Evolutionary conservation across 2,329 filamentous ascomycete species (phyloP).

Genomic region (Leptographium wingfieldii): DNA sequence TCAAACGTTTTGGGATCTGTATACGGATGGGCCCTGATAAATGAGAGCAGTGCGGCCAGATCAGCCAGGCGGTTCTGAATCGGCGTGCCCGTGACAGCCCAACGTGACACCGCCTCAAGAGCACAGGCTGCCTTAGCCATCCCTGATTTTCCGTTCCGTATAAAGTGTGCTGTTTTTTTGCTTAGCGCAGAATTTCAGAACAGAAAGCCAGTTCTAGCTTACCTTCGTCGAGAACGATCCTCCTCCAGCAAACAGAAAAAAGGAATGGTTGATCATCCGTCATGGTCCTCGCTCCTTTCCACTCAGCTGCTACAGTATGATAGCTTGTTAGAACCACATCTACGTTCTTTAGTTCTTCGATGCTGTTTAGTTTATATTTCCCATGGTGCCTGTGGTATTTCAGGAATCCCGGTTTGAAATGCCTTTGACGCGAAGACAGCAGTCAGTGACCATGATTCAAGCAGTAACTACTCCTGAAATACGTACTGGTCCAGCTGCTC

Average conservation of each 20-base stretch:
- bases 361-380: slow-evolving; percentile 12
- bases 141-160: slow-evolving; percentile 22
- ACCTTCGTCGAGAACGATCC: slow-evolving; percentile 29
- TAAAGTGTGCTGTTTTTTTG: slow-evolving; percentile 23
- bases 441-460: too few relatives aligned
- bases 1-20: slow-evolving; percentile 25
- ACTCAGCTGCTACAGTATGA: slow-evolving; percentile 25
- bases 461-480: too few relatives aligned
- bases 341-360: slow-evolving; percentile 7
- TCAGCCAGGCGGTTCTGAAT: slow-evolving; percentile 34
- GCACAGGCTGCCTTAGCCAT: slow-evolving; percentile 25
- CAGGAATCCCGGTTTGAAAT: slow-evolving; percentile 15
- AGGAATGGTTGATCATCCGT: slow-evolving; percentile 11
- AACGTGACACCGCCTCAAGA: slow-evolving; percentile 21
- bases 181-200: neutral
- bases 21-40: slow-evolving; percentile 29
- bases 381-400: slow-evolving; percentile 19
- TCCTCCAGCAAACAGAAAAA: slow-evolving; percentile 24
- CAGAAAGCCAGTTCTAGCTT: neutral
- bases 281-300: slow-evolving; percentile 9
- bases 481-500: slow-evolving; percentile 19
- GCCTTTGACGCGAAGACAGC: slow-evolving; percentile 12
- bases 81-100: slow-evolving; percentile 31
- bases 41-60: slow-evolving; percentile 28
- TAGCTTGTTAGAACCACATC: slow-evolving; percentile 28